Conservation (phyloP, 768 basidiomycete species). For the Suillus bovinus region DNA sequence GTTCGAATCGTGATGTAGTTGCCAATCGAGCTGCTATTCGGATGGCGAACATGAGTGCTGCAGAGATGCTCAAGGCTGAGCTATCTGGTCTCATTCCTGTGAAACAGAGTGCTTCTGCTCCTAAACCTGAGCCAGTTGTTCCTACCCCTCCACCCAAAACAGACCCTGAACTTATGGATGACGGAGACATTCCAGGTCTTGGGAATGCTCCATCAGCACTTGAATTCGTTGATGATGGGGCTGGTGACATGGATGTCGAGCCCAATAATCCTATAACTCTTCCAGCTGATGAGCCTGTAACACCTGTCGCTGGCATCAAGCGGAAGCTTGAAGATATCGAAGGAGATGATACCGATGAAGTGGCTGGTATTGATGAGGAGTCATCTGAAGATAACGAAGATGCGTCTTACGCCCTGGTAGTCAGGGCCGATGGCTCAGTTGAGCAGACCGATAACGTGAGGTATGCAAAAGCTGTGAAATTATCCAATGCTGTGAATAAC, state of each 20-base stretch:
- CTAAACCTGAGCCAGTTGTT: conserved; percentile 39
- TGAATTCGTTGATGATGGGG: conserved; percentile 23
- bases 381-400: conserved; percentile 49
- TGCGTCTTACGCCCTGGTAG: conserved; percentile 60
- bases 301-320: conserved; percentile 37
- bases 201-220: conserved; percentile 25
- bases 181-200: conserved; percentile 36
- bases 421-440: conserved; percentile 90
- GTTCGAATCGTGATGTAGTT: conserved; percentile 89
- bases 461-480: conserved; percentile 47
- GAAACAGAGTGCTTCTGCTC: conserved; percentile 35
- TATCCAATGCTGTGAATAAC: conserved; percentile 8
- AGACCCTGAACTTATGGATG: conserved; percentile 29
- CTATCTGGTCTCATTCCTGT: conserved; percentile 56
- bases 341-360: conserved; percentile 39
- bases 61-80: conserved; percentile 91
- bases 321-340: conserved; percentile 45
- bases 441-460: conserved; percentile 92
- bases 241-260: conserved; percentile 29
- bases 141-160: conserved; percentile 22
- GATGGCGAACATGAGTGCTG: conserved; percentile 96
- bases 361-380: conserved; percentile 32
- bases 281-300: conserved; percentile 24
- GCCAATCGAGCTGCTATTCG: conserved; percentile 88
- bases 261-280: conserved; percentile 11